A percentile compares a stretch with the other conserved stretches of the same genome.
These are phyloP conservation scores for Sporisorium reilianum DNA, from an alignment of 1,284 basidiomycete genomes.

Conservation along the genomic window DNA sequence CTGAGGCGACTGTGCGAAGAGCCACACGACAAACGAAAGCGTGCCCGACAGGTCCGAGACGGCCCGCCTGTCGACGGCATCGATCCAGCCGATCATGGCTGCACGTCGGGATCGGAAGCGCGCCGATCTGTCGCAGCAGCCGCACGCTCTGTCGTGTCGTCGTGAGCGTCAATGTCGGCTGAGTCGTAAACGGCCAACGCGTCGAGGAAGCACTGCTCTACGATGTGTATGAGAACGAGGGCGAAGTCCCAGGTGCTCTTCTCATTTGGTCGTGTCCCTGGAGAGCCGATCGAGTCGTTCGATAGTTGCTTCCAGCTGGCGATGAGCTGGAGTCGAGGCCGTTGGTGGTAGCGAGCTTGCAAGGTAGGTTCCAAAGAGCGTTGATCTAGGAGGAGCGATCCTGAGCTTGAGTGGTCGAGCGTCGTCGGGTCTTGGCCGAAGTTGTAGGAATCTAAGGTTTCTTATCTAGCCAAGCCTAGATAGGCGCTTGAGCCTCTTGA, in stretches of 20 bases:
- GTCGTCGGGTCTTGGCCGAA: background rate
- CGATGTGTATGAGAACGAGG: background rate
- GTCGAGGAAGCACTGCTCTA: background rate
- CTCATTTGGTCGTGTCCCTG: too few relatives aligned
- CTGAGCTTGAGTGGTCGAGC: too few relatives aligned
- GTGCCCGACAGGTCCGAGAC: conserved; percentile 58
- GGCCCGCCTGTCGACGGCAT: conserved; percentile 34
- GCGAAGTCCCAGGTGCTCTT: too few relatives aligned
- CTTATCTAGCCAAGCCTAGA: conserved; percentile 6
- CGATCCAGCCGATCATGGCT: conserved; percentile 23
- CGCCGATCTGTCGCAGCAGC: background rate
- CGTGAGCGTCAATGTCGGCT: background rate
- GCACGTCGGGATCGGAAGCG: conserved; percentile 1
- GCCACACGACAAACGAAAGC: conserved; percentile 62
- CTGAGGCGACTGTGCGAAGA: conserved; percentile 68
- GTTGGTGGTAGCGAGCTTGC: too few relatives aligned
- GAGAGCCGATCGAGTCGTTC: too few relatives aligned
- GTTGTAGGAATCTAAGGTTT: background rate
- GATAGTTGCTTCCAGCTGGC: too few relatives aligned
- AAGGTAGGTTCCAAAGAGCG: too few relatives aligned
- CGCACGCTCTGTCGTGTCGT: background rate
- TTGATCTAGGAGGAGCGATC: too few relatives aligned
- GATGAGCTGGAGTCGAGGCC: too few relatives aligned
- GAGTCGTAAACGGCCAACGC: background rate
- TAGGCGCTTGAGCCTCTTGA: background rate